Evolutionary conservation across 2,329 filamentous ascomycete genomes (phyloP), one percentile per base, ranked within the genome.

Genomic region (Lecanicillium sp.): DNA sequence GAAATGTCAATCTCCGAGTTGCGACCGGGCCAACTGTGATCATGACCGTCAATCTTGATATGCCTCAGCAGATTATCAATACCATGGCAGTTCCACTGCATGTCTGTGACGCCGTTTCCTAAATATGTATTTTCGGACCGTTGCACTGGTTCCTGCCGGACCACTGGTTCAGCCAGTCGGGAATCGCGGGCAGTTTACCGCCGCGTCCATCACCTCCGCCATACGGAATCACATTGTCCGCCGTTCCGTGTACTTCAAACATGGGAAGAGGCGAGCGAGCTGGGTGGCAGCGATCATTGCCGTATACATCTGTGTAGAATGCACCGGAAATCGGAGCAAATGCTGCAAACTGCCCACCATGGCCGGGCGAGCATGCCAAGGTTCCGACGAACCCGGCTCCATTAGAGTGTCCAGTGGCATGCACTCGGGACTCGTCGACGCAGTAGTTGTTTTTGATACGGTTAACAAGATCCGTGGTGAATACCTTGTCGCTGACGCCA

Each of bases 181-280:
- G 54, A 25, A 74, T 66, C 0, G 62, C 46, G 2, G 69, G 70
- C 33, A 72, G 44, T 36, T 59, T 63, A 0, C 64, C 65, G 2
- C 61, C 61, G 3, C 60, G 57, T 3, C 66, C 57, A 3, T 42
- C 19, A 2, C 60, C 64, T 2, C 70, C 70, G 3, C 49, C 41
- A 42, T 72, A 74, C 1, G 53, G 45, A 25, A 74, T 71, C 0
- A 60, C 68, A 3, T 45, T 55, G 48, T 75, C 72, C 3, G 46
- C 57, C 3, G 59, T 62, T n/a, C 71, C 71, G 48, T 75, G 71
- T 37, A 73, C 66, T 30, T 70, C 65, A 8, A 74, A 50, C 9
- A 75, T 56, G 2, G 70, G 68, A 4, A 72, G 3, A 44, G 50
- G 52, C 65, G 71, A n/a, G 52, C 54, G 33, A 57, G 54, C 3